Percentiles rank a stretch among this genome's conserved stretches.
Evolutionary conservation across 1,139 yeast genomes (phyloP).

Genomic region (Kluyveromyces marxianus): DNA sequence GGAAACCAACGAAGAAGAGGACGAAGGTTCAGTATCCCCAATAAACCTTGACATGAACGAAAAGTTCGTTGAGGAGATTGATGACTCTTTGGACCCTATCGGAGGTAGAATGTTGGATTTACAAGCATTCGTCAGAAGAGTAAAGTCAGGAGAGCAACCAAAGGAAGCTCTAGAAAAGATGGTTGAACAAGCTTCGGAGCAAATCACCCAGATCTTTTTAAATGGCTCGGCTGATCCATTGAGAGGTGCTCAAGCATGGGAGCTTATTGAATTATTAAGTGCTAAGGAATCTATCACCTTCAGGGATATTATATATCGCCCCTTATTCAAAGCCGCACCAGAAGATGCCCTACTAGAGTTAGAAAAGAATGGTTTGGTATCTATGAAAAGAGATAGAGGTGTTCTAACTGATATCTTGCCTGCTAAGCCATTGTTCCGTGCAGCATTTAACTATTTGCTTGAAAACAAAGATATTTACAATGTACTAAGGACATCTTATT

Average conservation of each 20-base stretch:
- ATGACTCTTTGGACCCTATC: slow-evolving; percentile 57
- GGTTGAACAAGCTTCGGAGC: slow-evolving; percentile 79
- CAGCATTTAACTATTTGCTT: slow-evolving; percentile 67
- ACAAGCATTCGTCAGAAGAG: slow-evolving; percentile 81
- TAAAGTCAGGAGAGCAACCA: slow-evolving; percentile 82
- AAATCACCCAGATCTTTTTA: slow-evolving; percentile 74
- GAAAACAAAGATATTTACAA: slow-evolving; percentile 50
- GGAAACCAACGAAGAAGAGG: slow-evolving; percentile 16
- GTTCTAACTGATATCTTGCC: slow-evolving; percentile 58
- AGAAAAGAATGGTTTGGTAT: slow-evolving; percentile 72
- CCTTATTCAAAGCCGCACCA: slow-evolving; percentile 57
- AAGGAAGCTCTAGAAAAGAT: slow-evolving; percentile 68
- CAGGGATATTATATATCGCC: slow-evolving; percentile 47
- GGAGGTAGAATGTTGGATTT: slow-evolving; percentile 95
- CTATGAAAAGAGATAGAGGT: slow-evolving; percentile 67
- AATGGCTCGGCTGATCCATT: slow-evolving; percentile 46
- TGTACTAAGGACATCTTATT: slow-evolving; percentile 56
- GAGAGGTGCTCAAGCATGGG: slow-evolving; percentile 85
- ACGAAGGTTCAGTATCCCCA: slow-evolving; percentile 14
- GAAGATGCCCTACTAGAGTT: slow-evolving; percentile 54
- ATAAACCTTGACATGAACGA: slow-evolving; percentile 16
- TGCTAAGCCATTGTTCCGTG: slow-evolving; percentile 77
- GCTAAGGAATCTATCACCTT: slow-evolving; percentile 39
- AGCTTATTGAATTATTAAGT: slow-evolving; percentile 58
- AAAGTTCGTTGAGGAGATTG: slow-evolving; percentile 33